Evolutionary conservation across 805 yeast genomes (phyloP).

Genomic region (Candida nitratophila): DNA sequence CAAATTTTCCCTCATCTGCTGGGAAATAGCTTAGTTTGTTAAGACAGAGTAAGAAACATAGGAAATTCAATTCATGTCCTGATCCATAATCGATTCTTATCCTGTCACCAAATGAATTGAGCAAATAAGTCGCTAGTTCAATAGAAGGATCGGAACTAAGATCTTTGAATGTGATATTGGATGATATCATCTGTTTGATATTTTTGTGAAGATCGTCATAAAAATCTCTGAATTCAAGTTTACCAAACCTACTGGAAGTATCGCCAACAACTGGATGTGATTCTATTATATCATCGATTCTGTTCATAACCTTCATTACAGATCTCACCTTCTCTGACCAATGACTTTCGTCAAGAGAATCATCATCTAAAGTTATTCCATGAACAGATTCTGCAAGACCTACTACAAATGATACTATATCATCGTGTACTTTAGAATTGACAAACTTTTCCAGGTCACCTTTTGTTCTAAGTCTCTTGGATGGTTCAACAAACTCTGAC

Average conservation of each 20-base stretch:
- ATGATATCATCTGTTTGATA: conserved; percentile 9
- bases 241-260: conserved; percentile 79
- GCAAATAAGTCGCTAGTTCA: conserved; percentile 54
- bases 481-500: conserved; percentile 9
- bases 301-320: conserved; percentile 35
- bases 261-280: conserved; percentile 64
- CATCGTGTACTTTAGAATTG: conserved; percentile 39
- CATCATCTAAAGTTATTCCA: conserved; percentile 23
- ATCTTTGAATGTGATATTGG: conserved; percentile 7
- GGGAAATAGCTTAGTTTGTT: conserved; percentile 33
- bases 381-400: conserved; percentile 56
- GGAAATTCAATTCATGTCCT: conserved; percentile 89
- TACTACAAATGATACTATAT: conserved; percentile 47
- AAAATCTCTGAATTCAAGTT: conserved; percentile 78
- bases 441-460: conserved; percentile 62
- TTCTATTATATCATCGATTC: conserved; percentile 38
- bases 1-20: conserved; percentile 35
- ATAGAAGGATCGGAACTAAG: conserved; percentile 15
- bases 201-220: conserved; percentile 51
- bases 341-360: background rate
- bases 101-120: conserved; percentile 78
- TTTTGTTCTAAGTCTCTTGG: conserved; percentile 15
- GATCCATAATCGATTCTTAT: conserved; percentile 92
- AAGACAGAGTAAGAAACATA: conserved; percentile 58
- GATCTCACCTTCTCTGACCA: conserved; percentile 10